Evolutionary conservation across 805 yeast species (phyloP).

Genomic region (Kluyveromyces starmeri): DNA sequence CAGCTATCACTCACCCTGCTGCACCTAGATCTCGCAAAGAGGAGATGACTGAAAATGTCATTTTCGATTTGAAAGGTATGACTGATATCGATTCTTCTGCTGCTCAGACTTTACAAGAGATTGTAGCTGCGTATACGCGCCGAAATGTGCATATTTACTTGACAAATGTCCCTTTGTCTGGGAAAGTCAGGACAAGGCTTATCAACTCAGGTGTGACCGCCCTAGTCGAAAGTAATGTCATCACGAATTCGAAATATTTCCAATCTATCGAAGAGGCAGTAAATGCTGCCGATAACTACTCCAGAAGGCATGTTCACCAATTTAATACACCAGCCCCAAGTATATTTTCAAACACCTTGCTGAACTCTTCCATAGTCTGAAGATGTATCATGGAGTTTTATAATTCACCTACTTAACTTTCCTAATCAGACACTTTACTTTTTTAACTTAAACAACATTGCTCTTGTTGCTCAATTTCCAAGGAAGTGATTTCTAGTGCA

Average conservation of each 20-base stretch:
- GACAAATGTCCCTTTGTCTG: conserved; percentile 46
- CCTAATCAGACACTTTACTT: too few species aligned
- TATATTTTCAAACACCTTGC: conserved; percentile 2
- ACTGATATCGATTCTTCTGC: conserved; percentile 72
- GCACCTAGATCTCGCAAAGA: conserved; percentile 42
- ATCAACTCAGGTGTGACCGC: conserved; percentile 45
- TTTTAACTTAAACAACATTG: too few species aligned
- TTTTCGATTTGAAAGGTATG: conserved; percentile 79
- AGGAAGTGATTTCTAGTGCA: too few species aligned
- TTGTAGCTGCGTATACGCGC: conserved; percentile 46
- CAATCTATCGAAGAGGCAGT: conserved; percentile 14
- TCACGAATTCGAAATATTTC: conserved; percentile 10
- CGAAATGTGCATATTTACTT: conserved; percentile 51
- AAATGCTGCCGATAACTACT: conserved; percentile 3
- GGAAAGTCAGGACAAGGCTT: conserved; percentile 41
- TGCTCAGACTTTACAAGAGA: conserved; percentile 57
- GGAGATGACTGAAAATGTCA: conserved; percentile 44
- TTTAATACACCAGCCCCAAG: conserved; percentile 3
- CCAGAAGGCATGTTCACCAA: not conserved
- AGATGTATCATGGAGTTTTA: too few species aligned
- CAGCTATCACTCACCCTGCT: conserved; percentile 69
- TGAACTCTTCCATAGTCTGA: conserved; percentile 3
- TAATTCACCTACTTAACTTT: too few species aligned
- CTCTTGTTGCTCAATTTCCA: too few species aligned
- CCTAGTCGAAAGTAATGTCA: conserved; percentile 24